A percentile compares a stretch with the other conserved stretches of the same genome.
phyloP scores from a whole-genome alignment of 306 rosid species.

The Cicer pinnatifidum region DNA sequence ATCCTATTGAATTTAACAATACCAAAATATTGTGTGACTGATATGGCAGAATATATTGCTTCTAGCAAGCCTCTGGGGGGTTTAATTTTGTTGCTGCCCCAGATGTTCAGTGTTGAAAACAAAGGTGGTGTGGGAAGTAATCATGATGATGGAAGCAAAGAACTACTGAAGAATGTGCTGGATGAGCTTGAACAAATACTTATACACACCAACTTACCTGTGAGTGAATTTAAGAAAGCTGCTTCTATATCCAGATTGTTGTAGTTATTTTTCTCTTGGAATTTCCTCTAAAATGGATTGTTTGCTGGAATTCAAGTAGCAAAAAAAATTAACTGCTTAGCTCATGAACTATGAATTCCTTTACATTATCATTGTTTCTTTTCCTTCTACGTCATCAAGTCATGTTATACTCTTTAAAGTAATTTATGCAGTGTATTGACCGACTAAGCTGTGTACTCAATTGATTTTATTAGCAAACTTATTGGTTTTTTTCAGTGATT shows the following conservation, averaged over 20 bases:
- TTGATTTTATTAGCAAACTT: constrained; percentile 6
- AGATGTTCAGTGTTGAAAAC: constrained; percentile 58
- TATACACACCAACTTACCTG: constrained; percentile 80
- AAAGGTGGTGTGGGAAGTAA: constrained; percentile 48
- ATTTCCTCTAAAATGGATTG: constrained; percentile 18
- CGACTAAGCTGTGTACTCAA: constrained; percentile 19
- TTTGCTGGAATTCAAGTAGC: constrained; percentile 26
- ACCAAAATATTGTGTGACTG: constrained; percentile 41
- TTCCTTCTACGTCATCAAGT: not conserved
- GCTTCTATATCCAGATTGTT: constrained; percentile 11
- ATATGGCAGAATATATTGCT: constrained; percentile 77
- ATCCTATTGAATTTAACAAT: constrained; percentile 17
- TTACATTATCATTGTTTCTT: not conserved
- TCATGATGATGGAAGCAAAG: constrained; percentile 51
- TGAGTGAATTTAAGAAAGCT: constrained; percentile 56
- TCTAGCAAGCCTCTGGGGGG: constrained; percentile 89
- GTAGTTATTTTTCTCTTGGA: constrained; percentile 27
- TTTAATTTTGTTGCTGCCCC: constrained; percentile 84
- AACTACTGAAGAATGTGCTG: constrained; percentile 53
- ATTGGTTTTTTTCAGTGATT: constrained; percentile 13
- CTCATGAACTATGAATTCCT: constrained; percentile 37
- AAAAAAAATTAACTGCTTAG: constrained; percentile 12
- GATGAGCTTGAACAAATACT: constrained; percentile 84
- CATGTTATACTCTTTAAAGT: constrained; percentile 13
- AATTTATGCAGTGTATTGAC: constrained; percentile 7